Conservation (phyloP, 208 protist genomes). For the Leptomonas pyrrhocoris region DNA sequence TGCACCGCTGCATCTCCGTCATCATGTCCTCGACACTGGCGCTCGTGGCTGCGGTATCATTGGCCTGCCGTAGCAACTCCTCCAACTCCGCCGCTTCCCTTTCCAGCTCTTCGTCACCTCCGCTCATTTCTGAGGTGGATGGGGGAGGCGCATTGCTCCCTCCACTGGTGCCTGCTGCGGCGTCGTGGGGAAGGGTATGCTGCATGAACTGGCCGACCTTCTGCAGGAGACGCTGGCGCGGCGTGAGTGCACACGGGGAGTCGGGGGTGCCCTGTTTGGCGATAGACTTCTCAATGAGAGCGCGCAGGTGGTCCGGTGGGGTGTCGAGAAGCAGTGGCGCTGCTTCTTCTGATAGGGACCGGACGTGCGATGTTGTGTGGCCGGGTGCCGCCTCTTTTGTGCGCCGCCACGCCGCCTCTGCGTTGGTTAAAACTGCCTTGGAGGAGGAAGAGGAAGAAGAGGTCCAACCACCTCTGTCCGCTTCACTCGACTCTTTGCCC, state of each 20-base stretch:
- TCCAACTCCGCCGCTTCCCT: constrained; percentile 32
- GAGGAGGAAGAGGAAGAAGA: not conserved
- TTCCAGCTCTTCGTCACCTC: not conserved
- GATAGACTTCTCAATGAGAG: constrained; percentile 29
- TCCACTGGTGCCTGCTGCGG: not conserved
- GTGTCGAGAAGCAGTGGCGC: constrained; percentile 16
- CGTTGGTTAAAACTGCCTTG: not conserved
- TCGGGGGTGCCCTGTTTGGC: not conserved
- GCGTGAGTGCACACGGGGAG: not conserved
- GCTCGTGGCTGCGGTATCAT: not conserved
- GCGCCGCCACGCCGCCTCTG: constrained; percentile 15
- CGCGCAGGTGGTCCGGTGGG: constrained; percentile 31
- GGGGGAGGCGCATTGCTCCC: too few relatives aligned
- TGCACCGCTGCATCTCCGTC: constrained; percentile 26
- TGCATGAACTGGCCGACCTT: constrained; percentile 30
- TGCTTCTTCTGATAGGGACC: not conserved
- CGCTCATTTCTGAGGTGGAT: not conserved
- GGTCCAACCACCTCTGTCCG: not conserved
- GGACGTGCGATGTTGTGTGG: not conserved
- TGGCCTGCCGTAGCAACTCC: constrained; percentile 20
- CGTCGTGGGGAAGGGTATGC: constrained; percentile 17
- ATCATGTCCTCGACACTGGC: constrained; percentile 20
- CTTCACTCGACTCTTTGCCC: not conserved
- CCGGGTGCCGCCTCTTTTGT: not conserved
- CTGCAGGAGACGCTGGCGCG: constrained; percentile 16